These are phyloP conservation scores for Paraconiothyrium brasiliense DNA, from an alignment of 2,329 filamentous ascomycete genomes.

Conservation along the genomic window DNA sequence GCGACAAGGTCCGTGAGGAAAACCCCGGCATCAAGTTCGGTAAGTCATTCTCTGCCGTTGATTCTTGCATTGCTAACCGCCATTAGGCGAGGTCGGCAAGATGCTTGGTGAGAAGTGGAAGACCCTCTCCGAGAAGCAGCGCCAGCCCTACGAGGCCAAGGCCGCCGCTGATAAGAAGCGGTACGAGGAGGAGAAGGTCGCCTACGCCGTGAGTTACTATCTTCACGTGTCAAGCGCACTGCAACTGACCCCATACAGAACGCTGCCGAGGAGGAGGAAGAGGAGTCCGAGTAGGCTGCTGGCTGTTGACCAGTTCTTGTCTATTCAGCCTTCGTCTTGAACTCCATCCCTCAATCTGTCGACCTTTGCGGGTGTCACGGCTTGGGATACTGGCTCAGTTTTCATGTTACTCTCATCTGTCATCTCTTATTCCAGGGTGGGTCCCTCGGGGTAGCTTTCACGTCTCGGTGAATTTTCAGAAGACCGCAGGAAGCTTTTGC, in stretches of 20 bases:
- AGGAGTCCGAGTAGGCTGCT: slow-evolving; percentile 51
- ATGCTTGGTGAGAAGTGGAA: slow-evolving; percentile 99
- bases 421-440: slow-evolving; percentile 24
- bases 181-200: slow-evolving; percentile 97
- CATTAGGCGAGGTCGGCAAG: slow-evolving; percentile 92
- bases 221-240: not conserved
- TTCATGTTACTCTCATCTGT: slow-evolving; percentile 37
- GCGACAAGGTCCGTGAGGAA: slow-evolving; percentile 96
- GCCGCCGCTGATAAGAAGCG: slow-evolving; percentile 98
- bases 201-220: slow-evolving; percentile 59
- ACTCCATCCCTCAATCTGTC: slow-evolving; percentile 27
- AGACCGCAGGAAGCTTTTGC: slow-evolving; percentile 38
- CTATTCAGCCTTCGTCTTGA: slow-evolving; percentile 19
- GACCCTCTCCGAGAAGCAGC: slow-evolving; percentile 91
- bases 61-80: slow-evolving; percentile 28
- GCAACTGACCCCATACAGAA: slow-evolving; percentile 31
- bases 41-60: slow-evolving; percentile 53
- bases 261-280: slow-evolving; percentile 51
- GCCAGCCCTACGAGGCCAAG: slow-evolving; percentile 94
- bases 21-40: slow-evolving; percentile 98
- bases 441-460: slow-evolving; percentile 36
- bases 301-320: not conserved
- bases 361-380: slow-evolving; percentile 35
- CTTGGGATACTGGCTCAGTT: slow-evolving; percentile 35
- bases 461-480: slow-evolving; percentile 33